phyloP scores from a whole-genome alignment of 768 basidiomycete species.

The Clavulina sp. region DNA sequence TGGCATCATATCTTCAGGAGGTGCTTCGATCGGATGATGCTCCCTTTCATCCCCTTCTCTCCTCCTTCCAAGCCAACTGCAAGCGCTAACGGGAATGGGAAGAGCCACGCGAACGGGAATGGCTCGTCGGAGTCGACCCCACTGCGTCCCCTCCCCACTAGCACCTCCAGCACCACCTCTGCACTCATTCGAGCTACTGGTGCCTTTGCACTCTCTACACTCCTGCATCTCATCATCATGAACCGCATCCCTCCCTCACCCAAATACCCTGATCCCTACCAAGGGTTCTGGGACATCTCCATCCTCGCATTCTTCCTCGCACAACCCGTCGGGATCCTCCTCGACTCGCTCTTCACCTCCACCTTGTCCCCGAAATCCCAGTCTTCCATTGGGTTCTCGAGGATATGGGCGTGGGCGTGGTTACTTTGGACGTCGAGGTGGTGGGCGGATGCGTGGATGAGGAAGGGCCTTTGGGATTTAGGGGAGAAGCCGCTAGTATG shows the following conservation, averaged over 20 bases:
- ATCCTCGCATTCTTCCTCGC: slow-evolving; percentile 7
- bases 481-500: slow-evolving; percentile 2
- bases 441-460: slow-evolving; percentile 8
- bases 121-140: no score
- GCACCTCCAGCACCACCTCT: neutral
- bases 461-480: slow-evolving; percentile 1
- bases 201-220: neutral
- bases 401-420: slow-evolving; percentile 8
- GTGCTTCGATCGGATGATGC: neutral
- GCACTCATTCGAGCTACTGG: neutral
- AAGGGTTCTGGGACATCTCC: slow-evolving; percentile 1
- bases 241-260: neutral
- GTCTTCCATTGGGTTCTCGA: neutral
- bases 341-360: slow-evolving; percentile 3
- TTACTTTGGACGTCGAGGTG: slow-evolving; percentile 6
- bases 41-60: no score
- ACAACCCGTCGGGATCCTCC: slow-evolving; percentile 7
- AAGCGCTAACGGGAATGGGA: no score
- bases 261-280: neutral
- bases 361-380: neutral
- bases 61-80: no score
- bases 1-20: neutral
- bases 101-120: no score
- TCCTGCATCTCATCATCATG: slow-evolving; percentile 2
- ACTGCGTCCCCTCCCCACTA: no score